phyloP scores from a whole-genome alignment of 202 grass and related monocot genomes.

The Hordeum pubiflorum region DNA sequence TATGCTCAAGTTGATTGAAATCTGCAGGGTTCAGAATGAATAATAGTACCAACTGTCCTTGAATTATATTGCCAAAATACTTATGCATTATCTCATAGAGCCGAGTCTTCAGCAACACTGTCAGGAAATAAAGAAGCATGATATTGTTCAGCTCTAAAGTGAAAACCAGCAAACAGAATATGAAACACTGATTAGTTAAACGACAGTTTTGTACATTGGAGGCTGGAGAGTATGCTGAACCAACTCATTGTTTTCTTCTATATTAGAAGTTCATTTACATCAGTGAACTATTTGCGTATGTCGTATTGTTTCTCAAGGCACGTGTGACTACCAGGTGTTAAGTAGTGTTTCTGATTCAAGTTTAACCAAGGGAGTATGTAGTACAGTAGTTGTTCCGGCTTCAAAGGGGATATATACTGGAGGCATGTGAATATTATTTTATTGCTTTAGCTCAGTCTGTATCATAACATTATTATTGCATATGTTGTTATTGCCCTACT shows the following conservation, averaged over 20 bases:
- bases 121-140: neutral
- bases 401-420: neutral
- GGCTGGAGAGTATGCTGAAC: neutral
- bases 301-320: neutral
- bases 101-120: neutral
- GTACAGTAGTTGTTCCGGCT: too few relatives aligned
- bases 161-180: neutral
- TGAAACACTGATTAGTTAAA: neutral
- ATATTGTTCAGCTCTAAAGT: neutral
- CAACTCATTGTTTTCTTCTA: neutral
- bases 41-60: neutral
- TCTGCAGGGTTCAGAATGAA: neutral
- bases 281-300: neutral
- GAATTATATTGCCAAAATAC: neutral
- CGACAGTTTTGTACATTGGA: neutral
- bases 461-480: neutral
- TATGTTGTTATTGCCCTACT: neutral
- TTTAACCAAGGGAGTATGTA: too few relatives aligned
- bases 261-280: neutral
- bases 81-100: neutral
- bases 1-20: neutral
- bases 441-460: neutral
- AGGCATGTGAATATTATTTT: neutral
- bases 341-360: too few relatives aligned
- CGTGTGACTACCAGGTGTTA: neutral